Evolutionary conservation across 768 basidiomycete species (phyloP).

Genomic region (Gautieria morchelliformis): DNA sequence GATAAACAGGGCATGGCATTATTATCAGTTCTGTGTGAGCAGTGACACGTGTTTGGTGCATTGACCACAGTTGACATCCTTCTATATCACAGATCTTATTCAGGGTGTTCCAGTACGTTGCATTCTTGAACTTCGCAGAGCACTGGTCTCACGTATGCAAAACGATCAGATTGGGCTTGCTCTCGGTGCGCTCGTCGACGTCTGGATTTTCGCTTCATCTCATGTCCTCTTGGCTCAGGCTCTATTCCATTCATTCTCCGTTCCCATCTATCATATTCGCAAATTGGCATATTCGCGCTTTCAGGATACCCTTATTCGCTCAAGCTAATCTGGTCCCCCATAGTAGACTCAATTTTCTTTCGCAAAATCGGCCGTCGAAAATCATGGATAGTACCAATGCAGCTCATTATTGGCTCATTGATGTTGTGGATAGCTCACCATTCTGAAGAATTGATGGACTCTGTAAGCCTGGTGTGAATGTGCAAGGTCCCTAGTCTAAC

Average conservation of each 20-base stretch:
- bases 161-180: constrained; percentile 69
- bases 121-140: background rate
- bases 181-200: constrained; percentile 42
- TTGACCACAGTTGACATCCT: background rate
- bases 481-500: background rate
- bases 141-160: background rate
- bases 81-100: constrained; percentile 28
- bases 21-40: constrained; percentile 81
- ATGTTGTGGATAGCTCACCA: constrained; percentile 73
- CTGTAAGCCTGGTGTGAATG: constrained; percentile 38
- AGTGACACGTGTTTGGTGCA: background rate
- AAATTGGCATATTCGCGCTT: constrained; percentile 88
- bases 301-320: constrained; percentile 94
- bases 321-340: constrained; percentile 94
- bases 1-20: constrained; percentile 82
- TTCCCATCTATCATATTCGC: constrained; percentile 93
- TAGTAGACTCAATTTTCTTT: constrained; percentile 87
- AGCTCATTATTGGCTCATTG: constrained; percentile 74
- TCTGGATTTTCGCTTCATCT: constrained; percentile 5
- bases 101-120: constrained; percentile 83
- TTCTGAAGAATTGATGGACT: constrained; percentile 66
- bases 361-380: constrained; percentile 84
- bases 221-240: constrained; percentile 34
- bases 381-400: constrained; percentile 99
- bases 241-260: constrained; percentile 94